These are phyloP conservation scores for Collybia sp. DNA, from an alignment of 768 basidiomycete genomes.

Conservation along the genomic window DNA sequence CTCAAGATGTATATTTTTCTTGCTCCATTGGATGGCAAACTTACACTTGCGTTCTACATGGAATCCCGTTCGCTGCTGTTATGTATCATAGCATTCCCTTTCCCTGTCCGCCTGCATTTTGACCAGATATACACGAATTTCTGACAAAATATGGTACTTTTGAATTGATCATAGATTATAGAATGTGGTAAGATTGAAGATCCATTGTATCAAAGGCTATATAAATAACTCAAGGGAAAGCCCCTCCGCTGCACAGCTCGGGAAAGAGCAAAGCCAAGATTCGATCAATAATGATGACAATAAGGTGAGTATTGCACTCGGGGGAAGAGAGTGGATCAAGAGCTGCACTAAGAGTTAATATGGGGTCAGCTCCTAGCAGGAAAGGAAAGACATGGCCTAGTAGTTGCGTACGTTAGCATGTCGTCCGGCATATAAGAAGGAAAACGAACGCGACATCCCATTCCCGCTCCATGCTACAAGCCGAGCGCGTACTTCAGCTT, in stretches of 20 bases:
- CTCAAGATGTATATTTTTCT: too few relatives aligned
- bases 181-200: too few relatives aligned
- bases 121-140: too few relatives aligned
- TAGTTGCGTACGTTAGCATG: slow-evolving; percentile 1
- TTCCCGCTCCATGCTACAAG: slow-evolving; percentile 33
- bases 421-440: neutral
- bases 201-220: too few relatives aligned
- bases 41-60: too few relatives aligned
- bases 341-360: slow-evolving; percentile 42
- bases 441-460: slow-evolving; percentile 28
- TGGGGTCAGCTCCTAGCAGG: slow-evolving; percentile 51
- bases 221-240: too few relatives aligned
- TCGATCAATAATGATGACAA: slow-evolving; percentile 70
- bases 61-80: too few relatives aligned
- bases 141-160: too few relatives aligned
- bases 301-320: slow-evolving; percentile 76
- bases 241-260: slow-evolving; percentile 39
- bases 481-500: slow-evolving; percentile 47
- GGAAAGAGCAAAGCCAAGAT: slow-evolving; percentile 73
- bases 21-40: too few relatives aligned
- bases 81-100: too few relatives aligned
- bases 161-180: too few relatives aligned
- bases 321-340: slow-evolving; percentile 58
- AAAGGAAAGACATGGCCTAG: slow-evolving; percentile 40
- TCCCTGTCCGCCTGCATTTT: too few relatives aligned